phyloP scores from a whole-genome alignment of 306 rosid genomes.

The Vicia villosa region DNA sequence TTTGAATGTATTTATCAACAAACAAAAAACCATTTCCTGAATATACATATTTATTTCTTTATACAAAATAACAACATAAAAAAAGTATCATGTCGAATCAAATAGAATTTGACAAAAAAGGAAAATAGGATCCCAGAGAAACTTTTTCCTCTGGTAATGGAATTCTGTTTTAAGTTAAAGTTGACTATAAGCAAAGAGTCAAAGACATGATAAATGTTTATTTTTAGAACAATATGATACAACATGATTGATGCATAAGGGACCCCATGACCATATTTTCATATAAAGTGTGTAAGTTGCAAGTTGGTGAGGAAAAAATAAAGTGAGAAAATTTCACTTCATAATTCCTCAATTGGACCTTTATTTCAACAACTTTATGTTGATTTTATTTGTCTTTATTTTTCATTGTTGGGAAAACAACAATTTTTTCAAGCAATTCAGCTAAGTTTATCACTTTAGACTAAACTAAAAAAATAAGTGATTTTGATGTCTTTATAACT shows the following conservation, averaged over 20 bases:
- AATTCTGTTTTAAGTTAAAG: neutral
- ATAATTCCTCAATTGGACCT: too few relatives aligned
- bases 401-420: too few relatives aligned
- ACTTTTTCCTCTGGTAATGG: neutral
- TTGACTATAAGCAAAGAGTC: neutral
- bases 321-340: neutral
- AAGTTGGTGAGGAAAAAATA: neutral
- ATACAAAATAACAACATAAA: neutral
- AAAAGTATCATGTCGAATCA: neutral
- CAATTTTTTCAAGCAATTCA: too few relatives aligned
- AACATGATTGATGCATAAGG: neutral
- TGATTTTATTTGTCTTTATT: too few relatives aligned
- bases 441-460: too few relatives aligned
- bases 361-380: too few relatives aligned
- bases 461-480: too few relatives aligned
- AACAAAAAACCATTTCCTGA: too few relatives aligned
- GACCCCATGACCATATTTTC: neutral
- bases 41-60: too few relatives aligned
- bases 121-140: neutral
- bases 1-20: too few relatives aligned
- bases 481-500: too few relatives aligned
- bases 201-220: neutral
- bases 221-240: too few relatives aligned
- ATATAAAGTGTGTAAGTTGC: neutral
- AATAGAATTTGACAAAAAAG: neutral